Conservation (phyloP, 495 filamentous ascomycete genomes). For the Elaphomyces granulatus region DNA sequence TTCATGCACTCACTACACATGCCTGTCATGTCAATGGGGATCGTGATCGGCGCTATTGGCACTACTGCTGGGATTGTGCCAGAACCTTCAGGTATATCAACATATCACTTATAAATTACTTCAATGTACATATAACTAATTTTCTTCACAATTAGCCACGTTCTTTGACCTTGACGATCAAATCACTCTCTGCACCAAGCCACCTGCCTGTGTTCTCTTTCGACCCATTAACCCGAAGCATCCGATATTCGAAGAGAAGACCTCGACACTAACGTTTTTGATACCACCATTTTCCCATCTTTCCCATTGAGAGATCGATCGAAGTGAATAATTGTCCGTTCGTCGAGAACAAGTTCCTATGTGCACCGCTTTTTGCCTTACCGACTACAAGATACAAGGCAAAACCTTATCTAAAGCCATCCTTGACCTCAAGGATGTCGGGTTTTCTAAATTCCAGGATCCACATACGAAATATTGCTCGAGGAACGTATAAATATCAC, state of each 20-base stretch:
- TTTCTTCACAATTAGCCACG: not conserved
- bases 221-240: constrained; percentile 1
- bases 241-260: constrained; percentile 1
- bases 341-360: constrained; percentile 5
- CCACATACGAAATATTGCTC: constrained; percentile 9
- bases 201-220: not conserved
- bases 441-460: no score
- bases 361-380: constrained; percentile 9
- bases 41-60: not conserved
- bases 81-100: not conserved
- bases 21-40: not conserved
- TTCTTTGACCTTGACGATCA: not conserved
- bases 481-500: constrained; percentile 7
- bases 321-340: constrained; percentile 9
- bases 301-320: constrained; percentile 7
- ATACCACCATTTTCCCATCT: constrained; percentile 3
- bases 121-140: not conserved
- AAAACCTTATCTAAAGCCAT: constrained; percentile 3
- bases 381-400: constrained; percentile 10
- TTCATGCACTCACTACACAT: not conserved
- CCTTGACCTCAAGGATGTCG: constrained; percentile 2
- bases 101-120: not conserved
- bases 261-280: no score
- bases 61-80: not conserved
- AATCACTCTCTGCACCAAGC: not conserved